These are phyloP conservation scores for Nicotiana sylvestris DNA, from an alignment of 257 asterid genomes.

Conservation along the genomic window DNA sequence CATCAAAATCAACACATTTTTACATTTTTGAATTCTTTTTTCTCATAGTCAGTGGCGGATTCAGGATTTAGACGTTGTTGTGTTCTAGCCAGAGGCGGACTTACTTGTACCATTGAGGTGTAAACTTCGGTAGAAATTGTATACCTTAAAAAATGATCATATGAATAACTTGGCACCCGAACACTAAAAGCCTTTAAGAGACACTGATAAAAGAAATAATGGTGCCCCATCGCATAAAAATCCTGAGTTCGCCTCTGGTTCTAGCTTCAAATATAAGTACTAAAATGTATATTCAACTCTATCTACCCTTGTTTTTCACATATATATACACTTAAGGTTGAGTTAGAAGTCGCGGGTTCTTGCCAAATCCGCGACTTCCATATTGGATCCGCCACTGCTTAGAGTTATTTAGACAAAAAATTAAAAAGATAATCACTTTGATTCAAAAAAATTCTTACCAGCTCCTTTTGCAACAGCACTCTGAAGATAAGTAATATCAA, in stretches of 20 bases:
- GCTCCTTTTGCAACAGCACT: constrained; percentile 43
- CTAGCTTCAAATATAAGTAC: not conserved
- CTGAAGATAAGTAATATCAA: constrained; percentile 28
- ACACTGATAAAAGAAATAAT: too few relatives aligned
- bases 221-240: too few relatives aligned
- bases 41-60: not conserved
- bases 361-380: not conserved
- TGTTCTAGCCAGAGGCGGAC: too few relatives aligned
- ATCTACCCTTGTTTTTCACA: not conserved
- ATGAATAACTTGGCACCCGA: too few relatives aligned
- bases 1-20: not conserved
- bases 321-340: not conserved
- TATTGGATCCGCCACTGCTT: not conserved
- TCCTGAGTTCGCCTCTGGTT: too few relatives aligned
- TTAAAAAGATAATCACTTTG: not conserved
- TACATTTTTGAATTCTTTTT: not conserved
- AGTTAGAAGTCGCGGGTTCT: not conserved
- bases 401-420: not conserved
- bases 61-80: not conserved
- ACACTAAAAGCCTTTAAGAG: too few relatives aligned
- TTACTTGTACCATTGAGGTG: too few relatives aligned
- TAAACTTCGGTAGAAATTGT: too few relatives aligned
- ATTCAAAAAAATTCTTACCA: constrained; percentile 15
- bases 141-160: too few relatives aligned
- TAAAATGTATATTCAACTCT: not conserved